Evolutionary conservation across 139 green algal genomes (phyloP), one percentile per base, ranked within the genome.

Genomic region (Auxenochlorella pyrenoidosa): DNA sequence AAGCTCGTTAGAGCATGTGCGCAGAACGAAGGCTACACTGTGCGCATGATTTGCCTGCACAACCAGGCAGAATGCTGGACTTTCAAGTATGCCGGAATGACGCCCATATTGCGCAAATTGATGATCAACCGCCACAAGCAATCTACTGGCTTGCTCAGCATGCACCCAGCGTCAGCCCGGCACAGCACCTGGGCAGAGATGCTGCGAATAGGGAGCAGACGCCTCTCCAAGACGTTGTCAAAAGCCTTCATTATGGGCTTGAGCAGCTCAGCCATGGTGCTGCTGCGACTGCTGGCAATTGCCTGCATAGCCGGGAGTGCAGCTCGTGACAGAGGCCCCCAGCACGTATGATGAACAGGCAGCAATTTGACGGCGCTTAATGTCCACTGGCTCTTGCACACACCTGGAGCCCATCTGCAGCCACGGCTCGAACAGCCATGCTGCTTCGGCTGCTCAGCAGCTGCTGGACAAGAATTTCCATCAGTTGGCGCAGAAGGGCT

Each of bases 141-240:
- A 63, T 4, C 47, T 10, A 24, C 3, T 63, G 54, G 15, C 54
- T 24, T 63, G 54, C 54, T 24, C 54, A 63, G 22, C 13, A 63
- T 24, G 18, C 54, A 63, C 18, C 54, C n/a, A 26, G 15, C 18
- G 16, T 2, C 54, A 63, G 54, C 54, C 54, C 54, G 16, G 54
- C 54, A 28, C 54, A 63, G 18, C 28, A 93, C 92, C 91, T 96
- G 94, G 1, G 65, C 59, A 18, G 83, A 30, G 40, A 92, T 85
- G 75, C 84, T 88, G 63, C 88, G 89, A 32, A 96, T 80, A 2
- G 95, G 95, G 43, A 95, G 90, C 30, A 97, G 83, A 19, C 91
- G 89, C 0, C 94, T 84, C 32, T 91, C 85, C 40, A 96, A 75
- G 21, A 89, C 28, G 66, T 32, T 79, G 66, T 86, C 79, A 34